phyloP scores from a whole-genome alignment of 371 early-diverging fungal genomes.

The Mortierella sp. region DNA sequence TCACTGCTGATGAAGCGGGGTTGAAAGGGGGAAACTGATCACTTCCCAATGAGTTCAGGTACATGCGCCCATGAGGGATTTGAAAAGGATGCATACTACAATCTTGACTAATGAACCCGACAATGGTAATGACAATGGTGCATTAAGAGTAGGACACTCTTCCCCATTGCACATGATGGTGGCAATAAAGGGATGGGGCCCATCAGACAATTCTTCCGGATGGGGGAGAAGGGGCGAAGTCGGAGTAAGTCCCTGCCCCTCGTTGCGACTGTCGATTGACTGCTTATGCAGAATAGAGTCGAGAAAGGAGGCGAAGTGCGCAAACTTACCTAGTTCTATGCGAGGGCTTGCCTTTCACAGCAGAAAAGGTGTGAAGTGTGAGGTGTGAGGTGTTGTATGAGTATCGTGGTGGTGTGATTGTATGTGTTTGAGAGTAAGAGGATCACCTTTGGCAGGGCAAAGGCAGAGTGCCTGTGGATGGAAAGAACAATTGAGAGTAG shows the following conservation, averaged over 20 bases:
- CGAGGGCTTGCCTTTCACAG: not conserved
- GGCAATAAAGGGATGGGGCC: not conserved
- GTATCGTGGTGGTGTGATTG: not conserved
- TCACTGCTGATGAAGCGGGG: not conserved
- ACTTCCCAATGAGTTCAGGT: constrained; percentile 1
- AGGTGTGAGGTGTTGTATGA: not conserved
- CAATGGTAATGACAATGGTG: too few relatives aligned
- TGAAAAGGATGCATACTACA: not conserved
- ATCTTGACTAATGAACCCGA: not conserved
- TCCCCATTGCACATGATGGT: not conserved
- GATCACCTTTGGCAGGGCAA: not conserved
- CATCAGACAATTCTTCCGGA: not conserved
- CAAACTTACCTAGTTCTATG: not conserved
- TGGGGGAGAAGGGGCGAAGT: constrained; percentile 2
- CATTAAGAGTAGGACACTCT: not conserved
- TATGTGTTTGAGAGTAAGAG: not conserved
- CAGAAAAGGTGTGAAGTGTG: not conserved
- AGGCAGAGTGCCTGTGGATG: not conserved
- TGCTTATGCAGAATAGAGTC: constrained; percentile 8
- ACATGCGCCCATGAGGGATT: not conserved
- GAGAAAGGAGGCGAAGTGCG: constrained; percentile 4
- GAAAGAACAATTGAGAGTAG: not conserved
- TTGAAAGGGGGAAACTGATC: constrained; percentile 3
- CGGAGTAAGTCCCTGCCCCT: not conserved
- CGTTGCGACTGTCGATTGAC: not conserved